Percentiles rank a stretch among this genome's conserved stretches.
These are phyloP conservation scores for Epichloe amarillans DNA, from an alignment of 2,329 filamentous ascomycete genomes.

Conservation along the genomic window DNA sequence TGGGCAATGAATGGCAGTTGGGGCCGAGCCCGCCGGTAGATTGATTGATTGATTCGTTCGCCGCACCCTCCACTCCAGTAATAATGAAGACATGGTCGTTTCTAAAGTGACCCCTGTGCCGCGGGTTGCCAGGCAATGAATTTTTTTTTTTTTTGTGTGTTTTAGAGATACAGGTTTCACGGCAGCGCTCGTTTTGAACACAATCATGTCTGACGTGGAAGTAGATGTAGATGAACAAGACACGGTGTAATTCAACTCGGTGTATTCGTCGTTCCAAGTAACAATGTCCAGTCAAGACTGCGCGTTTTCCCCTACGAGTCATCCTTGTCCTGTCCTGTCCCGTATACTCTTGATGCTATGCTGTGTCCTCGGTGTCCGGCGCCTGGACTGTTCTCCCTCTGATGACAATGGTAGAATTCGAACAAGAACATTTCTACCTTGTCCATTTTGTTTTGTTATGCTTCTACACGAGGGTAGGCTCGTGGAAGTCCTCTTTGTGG, in stretches of 20 bases:
- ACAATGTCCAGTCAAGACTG: too few relatives aligned
- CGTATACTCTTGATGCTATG: neutral
- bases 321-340: neutral
- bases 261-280: too few relatives aligned
- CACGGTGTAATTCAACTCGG: too few relatives aligned
- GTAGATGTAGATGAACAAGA: too few relatives aligned
- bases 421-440: constrained; percentile 9
- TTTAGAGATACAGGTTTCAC: too few relatives aligned
- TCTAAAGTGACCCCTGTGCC: neutral
- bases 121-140: neutral
- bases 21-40: neutral
- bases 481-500: constrained; percentile 43
- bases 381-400: neutral
- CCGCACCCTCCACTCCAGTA: neutral
- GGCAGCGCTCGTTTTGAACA: too few relatives aligned
- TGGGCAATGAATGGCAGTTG: too few relatives aligned
- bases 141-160: too few relatives aligned
- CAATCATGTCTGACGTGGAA: too few relatives aligned
- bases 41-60: neutral
- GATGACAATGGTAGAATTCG: neutral
- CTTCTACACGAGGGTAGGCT: constrained; percentile 19
- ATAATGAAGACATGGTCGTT: neutral
- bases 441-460: constrained; percentile 16
- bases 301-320: too few relatives aligned
- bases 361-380: neutral